A percentile compares a stretch with the other conserved stretches of the same genome.
Evolutionary conservation across 73 alveolate genomes (phyloP).

Genomic region (Urostyla sp.): DNA sequence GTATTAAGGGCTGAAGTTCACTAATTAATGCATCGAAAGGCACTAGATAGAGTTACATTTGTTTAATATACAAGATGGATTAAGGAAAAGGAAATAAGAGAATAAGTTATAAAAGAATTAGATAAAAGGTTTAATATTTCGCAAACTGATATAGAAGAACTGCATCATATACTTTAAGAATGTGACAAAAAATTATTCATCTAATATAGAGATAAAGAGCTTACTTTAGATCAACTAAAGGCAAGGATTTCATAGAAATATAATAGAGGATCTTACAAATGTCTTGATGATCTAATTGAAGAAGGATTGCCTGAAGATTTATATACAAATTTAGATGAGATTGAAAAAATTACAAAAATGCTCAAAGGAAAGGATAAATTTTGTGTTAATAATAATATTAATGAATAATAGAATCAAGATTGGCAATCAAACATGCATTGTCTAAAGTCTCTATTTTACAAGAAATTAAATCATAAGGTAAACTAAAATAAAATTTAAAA

Average conservation of each 20-base stretch:
- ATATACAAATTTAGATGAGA: conserved; percentile 17
- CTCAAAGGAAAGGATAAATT: conserved; percentile 14
- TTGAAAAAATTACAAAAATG: conserved; percentile 26
- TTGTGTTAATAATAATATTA: conserved; percentile 18
- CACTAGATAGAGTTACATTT: conserved; percentile 13
- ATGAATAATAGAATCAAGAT: conserved; percentile 27
- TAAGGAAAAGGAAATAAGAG: conserved; percentile 34
- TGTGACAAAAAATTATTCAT: conserved; percentile 56
- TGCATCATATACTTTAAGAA: conserved; percentile 22
- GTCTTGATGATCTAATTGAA: conserved; percentile 59
- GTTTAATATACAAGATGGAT: conserved; percentile 8
- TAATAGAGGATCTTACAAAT: conserved; percentile 47
- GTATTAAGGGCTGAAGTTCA: neutral
- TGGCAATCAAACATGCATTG: conserved; percentile 60
- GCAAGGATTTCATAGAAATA: conserved; percentile 52
- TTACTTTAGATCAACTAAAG: conserved; percentile 53
- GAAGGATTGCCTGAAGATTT: conserved; percentile 19
- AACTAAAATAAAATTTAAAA: no score
- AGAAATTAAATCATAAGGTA: no score
- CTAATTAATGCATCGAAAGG: neutral
- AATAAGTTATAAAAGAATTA: neutral
- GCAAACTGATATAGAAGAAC: conserved; percentile 10
- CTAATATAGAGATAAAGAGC: conserved; percentile 4
- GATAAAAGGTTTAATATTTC: neutral
- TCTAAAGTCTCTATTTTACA: conserved; percentile 44